Evolutionary conservation across 1,284 basidiomycete genomes (phyloP), one percentile per base, ranked within the genome.

Genomic region (Sporisorium iseilematis-ciliati): DNA sequence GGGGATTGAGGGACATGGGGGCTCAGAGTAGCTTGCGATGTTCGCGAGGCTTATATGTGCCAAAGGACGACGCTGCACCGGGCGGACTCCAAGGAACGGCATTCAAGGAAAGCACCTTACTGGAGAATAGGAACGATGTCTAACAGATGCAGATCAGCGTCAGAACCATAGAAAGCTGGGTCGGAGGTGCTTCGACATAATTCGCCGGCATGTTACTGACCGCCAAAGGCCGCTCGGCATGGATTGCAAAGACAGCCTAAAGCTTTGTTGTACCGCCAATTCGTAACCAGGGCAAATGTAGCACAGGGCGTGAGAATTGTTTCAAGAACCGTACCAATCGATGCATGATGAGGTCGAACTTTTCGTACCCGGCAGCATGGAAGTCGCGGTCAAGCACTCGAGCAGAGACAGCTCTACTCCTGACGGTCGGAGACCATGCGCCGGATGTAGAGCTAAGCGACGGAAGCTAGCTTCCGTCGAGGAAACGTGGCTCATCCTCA

Each of bases 111-210:
- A 20, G 21, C 50, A 18, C 18, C 33, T 16, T 12, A 35, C 21
- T 6, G 21, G 21, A 26, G 16, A 5, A 18, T 6, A 20, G 25
- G 20, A 20, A 41, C 21, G 33, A 26, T 23, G 35, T 38, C 51
- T 18, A 20, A 52, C 23, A 18, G 38, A 52, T 26, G 35, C 51
- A 52, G 35, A 52, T 52, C 51, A 41, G 35, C 51, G 35, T 52
- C 33, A 52, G 51, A 41, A 8, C 35, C 35, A 12, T 31, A 49
- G 48, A 29, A 38, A 26, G 14, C 51, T 40, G 38, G 38, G 3
- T 18, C 51, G 23, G 33, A 38, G 11, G 35, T 16, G 35, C 12
- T 16, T 38, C 35, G 35, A 38, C 35, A 16, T 38, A 38, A 35
- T 23, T 38, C 33, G 49, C 33, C 49, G 31, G 29, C n/a, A 35